Conservation (phyloP, 352 stramenopile species). For the Phytophthora macrochlamydospora region DNA sequence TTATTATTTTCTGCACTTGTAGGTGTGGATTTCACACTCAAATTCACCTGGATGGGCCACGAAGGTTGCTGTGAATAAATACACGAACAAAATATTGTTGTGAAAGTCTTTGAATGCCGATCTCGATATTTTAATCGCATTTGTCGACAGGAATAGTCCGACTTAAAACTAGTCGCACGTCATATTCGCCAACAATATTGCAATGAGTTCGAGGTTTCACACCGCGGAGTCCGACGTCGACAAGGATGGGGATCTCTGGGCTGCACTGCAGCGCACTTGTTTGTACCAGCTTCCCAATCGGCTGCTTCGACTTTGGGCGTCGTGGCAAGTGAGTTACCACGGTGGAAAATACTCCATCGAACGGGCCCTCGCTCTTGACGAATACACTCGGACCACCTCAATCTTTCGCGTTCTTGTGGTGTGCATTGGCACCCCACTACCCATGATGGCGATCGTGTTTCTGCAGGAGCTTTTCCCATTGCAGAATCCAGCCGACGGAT, state of each 20-base stretch:
- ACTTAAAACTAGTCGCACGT: too few species aligned
- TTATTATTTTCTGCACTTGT: background rate
- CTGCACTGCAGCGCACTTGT: background rate
- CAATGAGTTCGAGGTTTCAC: background rate
- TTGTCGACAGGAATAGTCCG: too few species aligned
- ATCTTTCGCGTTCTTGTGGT: constrained; percentile 13
- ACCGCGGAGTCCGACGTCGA: background rate
- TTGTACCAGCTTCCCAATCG: background rate
- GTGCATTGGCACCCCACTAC: constrained; percentile 19
- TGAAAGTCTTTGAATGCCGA: too few species aligned
- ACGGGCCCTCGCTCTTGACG: constrained; percentile 8
- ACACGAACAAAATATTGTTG: too few species aligned
- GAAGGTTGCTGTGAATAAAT: background rate
- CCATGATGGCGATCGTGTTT: constrained; percentile 13
- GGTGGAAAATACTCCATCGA: constrained; percentile 29
- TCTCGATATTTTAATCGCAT: too few species aligned
- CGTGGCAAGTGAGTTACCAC: constrained; percentile 21
- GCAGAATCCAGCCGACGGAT: constrained; percentile 17
- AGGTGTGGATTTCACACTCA: constrained; percentile 22
- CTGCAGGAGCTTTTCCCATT: constrained; percentile 21
- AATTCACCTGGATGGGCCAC: constrained; percentile 12
- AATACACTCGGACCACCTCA: constrained; percentile 15
- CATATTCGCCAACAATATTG: too few species aligned
- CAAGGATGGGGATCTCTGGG: background rate
- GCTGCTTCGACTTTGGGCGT: constrained; percentile 12